Conservation (phyloP, 2,329 filamentous ascomycete genomes). For the Talaromyces sp. region DNA sequence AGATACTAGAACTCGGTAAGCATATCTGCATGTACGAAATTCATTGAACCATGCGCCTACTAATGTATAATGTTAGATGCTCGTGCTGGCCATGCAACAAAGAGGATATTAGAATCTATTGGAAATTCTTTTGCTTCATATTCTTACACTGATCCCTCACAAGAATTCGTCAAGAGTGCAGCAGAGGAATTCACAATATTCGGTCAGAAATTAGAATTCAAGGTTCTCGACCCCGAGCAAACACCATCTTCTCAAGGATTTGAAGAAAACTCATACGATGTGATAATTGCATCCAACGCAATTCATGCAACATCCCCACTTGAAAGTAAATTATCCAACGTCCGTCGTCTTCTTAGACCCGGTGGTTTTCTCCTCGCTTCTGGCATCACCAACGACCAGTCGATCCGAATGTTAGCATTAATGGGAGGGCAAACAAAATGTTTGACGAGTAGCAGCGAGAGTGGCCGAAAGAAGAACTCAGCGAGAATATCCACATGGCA, state of each 20-base stretch:
- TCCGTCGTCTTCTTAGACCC: conserved; percentile 32
- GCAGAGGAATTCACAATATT: not conserved
- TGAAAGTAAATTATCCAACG: conserved; percentile 23
- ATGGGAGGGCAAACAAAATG: not conserved
- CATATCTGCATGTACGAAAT: not conserved
- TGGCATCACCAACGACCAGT: conserved; percentile 36
- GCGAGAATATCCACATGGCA: not conserved
- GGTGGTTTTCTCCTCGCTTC: conserved; percentile 47
- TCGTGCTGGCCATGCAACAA: not conserved
- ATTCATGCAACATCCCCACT: conserved; percentile 30
- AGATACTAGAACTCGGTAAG: not conserved
- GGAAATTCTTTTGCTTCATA: not conserved
- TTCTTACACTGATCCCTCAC: not conserved
- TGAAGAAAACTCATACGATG: conserved; percentile 25
- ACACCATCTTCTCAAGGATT: not conserved
- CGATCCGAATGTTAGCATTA: conserved; percentile 41
- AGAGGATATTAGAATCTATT: not conserved
- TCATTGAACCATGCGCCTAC: not conserved
- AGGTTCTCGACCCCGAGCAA: not conserved
- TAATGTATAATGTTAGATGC: not conserved
- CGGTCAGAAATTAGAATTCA: not conserved
- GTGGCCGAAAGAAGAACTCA: not conserved
- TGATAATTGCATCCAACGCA: conserved; percentile 35
- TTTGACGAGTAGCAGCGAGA: not conserved
- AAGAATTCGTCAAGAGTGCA: not conserved